Evolutionary conservation across 2,329 filamentous ascomycete genomes (phyloP), one percentile per base, ranked within the genome.

Genomic region (Aspergillus aculeatus): DNA sequence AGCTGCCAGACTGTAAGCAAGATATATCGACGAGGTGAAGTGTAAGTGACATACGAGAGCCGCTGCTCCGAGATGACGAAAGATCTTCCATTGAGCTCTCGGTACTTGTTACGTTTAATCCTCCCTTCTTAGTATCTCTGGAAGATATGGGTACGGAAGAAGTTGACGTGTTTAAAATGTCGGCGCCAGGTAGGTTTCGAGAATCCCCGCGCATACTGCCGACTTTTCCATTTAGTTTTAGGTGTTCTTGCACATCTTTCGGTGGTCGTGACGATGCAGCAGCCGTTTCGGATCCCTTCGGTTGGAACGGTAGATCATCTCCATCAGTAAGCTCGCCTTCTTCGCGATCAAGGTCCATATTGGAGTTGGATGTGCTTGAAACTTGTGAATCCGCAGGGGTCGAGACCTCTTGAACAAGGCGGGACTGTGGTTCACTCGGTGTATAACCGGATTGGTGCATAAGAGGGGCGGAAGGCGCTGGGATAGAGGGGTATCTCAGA

Each of bases 241-340:
- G 32, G 35, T 19, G 19, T 49, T 51, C 41, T 19, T 24, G 56
- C 35, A 31, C 32, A 26, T 38, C 35, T 12, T 16, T 19, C n/a
- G 5, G 41, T 21, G 32, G 16, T 44, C 49, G 41, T 54, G 24
- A n/a, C 26, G n/a, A 59, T 14, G 49, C 54, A 10, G 47, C 26
- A 4, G 29, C 41, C 35, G 41, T 7, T 21, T 21, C 23, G 26
- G 50, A 44, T 53, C 50, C 11, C 9, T 23, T 59, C 16, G 58
- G 47, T 9, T 47, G 48, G 9, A 48, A 48, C 19, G 50, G 23
- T 7, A 24, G 48, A 10, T 83, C 81, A 66, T 89, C 86, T 19
- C 82, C 84, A 67, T 94, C 91, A 63, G 86, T 90, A 31, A 95
- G 73, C 72, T 96, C 91, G 16, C 89, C 90, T 68, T 96, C 91